Conservation (phyloP, 805 yeast genomes). For the Phaffomyces thermotolerans region DNA sequence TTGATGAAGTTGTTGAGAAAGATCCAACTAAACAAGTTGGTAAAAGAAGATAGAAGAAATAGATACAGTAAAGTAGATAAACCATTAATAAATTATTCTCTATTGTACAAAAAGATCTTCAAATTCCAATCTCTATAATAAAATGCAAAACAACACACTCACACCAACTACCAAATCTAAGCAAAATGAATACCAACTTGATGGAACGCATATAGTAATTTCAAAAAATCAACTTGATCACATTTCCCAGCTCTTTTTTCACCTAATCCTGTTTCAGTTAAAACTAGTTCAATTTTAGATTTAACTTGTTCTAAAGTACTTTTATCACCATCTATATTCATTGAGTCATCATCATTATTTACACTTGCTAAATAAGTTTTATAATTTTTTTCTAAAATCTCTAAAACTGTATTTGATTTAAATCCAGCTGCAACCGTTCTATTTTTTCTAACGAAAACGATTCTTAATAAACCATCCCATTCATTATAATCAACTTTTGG, state of each 20-base stretch:
- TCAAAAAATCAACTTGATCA: conserved; percentile 91
- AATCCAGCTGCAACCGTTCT: conserved; percentile 91
- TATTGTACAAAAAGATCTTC: neutral
- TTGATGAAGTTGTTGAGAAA: conserved; percentile 77
- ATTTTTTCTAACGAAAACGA: conserved; percentile 88
- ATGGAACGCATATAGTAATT: conserved; percentile 83
- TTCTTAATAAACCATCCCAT: conserved; percentile 94
- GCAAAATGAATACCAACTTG: conserved; percentile 97
- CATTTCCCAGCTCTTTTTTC: conserved; percentile 90
- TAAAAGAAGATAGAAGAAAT: conserved; percentile 43
- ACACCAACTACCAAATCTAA: conserved; percentile 54
- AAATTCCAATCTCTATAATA: too few species aligned
- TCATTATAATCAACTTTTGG: conserved; percentile 92
- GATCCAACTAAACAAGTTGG: conserved; percentile 45
- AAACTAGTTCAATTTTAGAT: conserved; percentile 62
- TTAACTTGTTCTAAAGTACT: conserved; percentile 43
- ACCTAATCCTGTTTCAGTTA: conserved; percentile 69
- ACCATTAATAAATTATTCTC: neutral
- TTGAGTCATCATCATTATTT: conserved; percentile 29
- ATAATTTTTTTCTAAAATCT: conserved; percentile 82
- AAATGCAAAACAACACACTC: neutral
- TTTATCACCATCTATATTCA: conserved; percentile 25
- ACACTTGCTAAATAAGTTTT: conserved; percentile 58
- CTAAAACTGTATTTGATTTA: conserved; percentile 71
- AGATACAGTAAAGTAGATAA: neutral